phyloP scores from a whole-genome alignment of 768 basidiomycete species.

The Trametes sanguinea region DNA sequence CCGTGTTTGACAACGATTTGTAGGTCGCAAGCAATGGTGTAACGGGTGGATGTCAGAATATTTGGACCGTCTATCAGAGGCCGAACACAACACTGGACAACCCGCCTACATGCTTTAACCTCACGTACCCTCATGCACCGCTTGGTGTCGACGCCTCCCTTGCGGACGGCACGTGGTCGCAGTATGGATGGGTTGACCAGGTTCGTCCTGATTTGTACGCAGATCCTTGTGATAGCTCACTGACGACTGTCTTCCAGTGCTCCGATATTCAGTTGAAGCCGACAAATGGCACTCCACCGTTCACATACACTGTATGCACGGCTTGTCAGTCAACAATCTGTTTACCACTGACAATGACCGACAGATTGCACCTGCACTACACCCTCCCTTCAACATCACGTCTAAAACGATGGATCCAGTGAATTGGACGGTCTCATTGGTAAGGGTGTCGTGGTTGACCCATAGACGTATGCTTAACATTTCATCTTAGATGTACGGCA shows the following conservation, averaged over 20 bases:
- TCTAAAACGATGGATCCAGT: slow-evolving; percentile 42
- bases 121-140: slow-evolving; percentile 44
- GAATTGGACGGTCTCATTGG: slow-evolving; percentile 59
- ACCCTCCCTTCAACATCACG: slow-evolving; percentile 62
- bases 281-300: slow-evolving; percentile 61
- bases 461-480: neutral
- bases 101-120: slow-evolving; percentile 50
- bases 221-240: neutral
- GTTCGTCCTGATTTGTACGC: slow-evolving; percentile 31
- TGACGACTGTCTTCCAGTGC: slow-evolving; percentile 42
- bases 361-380: slow-evolving; percentile 60
- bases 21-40: slow-evolving; percentile 60
- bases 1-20: neutral
- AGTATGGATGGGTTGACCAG: slow-evolving; percentile 61
- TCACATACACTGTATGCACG: slow-evolving; percentile 51
- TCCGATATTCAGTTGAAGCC: slow-evolving; percentile 56
- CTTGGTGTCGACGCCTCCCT: slow-evolving; percentile 50
- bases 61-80: slow-evolving; percentile 56
- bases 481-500: slow-evolving; percentile 46
- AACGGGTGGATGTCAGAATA: slow-evolving; percentile 61
- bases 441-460: slow-evolving; percentile 9
- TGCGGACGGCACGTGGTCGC: slow-evolving; percentile 51
- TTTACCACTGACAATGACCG: neutral
- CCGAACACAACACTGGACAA: slow-evolving; percentile 32
- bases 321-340: neutral